Percentiles rank a stretch among this genome's conserved stretches.
These are phyloP conservation scores for Plantago lanceolata DNA, from an alignment of 305 asterid species.

Conservation along the genomic window DNA sequence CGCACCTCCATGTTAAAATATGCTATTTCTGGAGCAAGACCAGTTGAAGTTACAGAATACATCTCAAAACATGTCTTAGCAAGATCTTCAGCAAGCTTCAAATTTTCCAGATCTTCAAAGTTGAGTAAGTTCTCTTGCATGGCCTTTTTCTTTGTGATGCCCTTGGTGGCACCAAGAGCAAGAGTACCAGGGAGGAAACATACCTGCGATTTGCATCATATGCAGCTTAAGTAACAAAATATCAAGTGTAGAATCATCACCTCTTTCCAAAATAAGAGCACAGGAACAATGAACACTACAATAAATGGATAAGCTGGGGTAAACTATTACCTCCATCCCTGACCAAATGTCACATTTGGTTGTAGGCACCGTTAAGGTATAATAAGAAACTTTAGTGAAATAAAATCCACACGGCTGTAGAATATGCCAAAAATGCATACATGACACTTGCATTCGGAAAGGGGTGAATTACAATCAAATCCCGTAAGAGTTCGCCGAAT, in stretches of 20 bases:
- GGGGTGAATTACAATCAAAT: too few relatives aligned
- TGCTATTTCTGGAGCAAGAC: constrained; percentile 97
- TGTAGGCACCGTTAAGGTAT: too few relatives aligned
- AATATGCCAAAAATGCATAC: too few relatives aligned
- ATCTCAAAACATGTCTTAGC: constrained; percentile 83
- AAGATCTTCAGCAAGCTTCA: constrained; percentile 96
- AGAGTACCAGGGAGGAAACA: constrained; percentile 96
- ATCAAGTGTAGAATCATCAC: constrained; percentile 12
- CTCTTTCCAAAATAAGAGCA: constrained; percentile 12
- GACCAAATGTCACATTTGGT: too few relatives aligned
- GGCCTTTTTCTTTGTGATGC: constrained; percentile 63
- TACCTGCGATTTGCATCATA: constrained; percentile 41
- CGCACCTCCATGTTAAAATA: constrained; percentile 75
- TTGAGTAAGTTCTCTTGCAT: constrained; percentile 63
- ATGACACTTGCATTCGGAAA: too few relatives aligned
- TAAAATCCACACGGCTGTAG: too few relatives aligned
- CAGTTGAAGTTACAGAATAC: constrained; percentile 84
- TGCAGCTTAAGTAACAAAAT: constrained; percentile 17
- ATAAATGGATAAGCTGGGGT: too few relatives aligned
- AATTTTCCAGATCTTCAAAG: constrained; percentile 82
- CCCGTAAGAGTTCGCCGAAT: too few relatives aligned
- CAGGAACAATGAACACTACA: background rate
- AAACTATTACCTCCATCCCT: too few relatives aligned
- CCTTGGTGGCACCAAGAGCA: constrained; percentile 97
- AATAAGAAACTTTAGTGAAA: too few relatives aligned